phyloP scores from a whole-genome alignment of 345 rosid species.

The Moringa oleifera region DNA sequence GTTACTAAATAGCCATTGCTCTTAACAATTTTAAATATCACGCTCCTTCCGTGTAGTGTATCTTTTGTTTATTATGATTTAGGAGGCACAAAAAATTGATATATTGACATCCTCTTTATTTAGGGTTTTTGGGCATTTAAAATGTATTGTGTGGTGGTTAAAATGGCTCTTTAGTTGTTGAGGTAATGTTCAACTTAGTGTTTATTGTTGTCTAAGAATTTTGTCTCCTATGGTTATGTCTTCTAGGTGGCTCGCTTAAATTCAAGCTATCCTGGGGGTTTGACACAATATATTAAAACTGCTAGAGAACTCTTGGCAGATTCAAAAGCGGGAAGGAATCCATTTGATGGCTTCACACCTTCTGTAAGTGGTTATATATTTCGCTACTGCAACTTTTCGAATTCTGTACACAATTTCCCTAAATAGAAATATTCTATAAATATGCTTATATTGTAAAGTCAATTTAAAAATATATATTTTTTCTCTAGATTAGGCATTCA shows the following conservation, averaged over 20 bases:
- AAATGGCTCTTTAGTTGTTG: neutral
- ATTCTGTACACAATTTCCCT: too few species aligned
- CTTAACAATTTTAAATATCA: too few species aligned
- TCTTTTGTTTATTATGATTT: too few species aligned
- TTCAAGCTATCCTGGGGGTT: slow-evolving; percentile 91
- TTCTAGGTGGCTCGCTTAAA: slow-evolving; percentile 63
- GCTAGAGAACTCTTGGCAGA: slow-evolving; percentile 85
- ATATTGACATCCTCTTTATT: too few species aligned
- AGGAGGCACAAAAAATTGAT: too few species aligned
- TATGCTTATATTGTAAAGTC: neutral
- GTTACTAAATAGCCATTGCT: too few species aligned
- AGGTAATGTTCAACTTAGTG: too few species aligned
- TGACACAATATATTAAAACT: slow-evolving; percentile 58
- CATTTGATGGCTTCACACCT: slow-evolving; percentile 93
- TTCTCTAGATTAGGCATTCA: too few species aligned
- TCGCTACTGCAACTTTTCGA: neutral
- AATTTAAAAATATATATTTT: too few species aligned
- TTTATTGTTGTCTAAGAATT: neutral
- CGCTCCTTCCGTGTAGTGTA: too few species aligned
- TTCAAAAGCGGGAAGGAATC: slow-evolving; percentile 85
- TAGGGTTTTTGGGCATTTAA: neutral
- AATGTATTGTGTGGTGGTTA: neutral
- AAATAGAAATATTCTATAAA: too few species aligned
- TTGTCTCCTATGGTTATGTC: too few species aligned
- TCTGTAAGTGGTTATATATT: slow-evolving; percentile 44